Evolutionary conservation across 2,329 filamentous ascomycete genomes (phyloP).

Genomic region (Alternaria ventricosa): DNA sequence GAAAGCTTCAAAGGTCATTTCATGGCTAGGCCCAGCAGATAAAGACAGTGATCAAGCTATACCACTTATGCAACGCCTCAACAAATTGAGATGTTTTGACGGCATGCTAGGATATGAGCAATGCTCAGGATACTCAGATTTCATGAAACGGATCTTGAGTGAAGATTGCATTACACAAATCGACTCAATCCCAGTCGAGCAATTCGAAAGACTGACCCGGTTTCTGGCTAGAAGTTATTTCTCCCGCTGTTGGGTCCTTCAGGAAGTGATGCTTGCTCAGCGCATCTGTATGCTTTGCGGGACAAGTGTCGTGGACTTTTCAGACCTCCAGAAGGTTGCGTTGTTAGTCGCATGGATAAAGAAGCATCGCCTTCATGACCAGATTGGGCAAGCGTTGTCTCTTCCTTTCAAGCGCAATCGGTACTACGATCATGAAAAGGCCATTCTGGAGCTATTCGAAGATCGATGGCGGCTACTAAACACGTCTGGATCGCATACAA

Average conservation of each 20-base stretch:
- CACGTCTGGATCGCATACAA: background rate
- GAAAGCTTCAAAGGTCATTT: slow-evolving; percentile 1
- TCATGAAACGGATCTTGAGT: background rate
- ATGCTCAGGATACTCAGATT: background rate
- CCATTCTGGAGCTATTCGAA: background rate
- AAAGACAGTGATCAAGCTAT: background rate
- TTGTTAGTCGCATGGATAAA: background rate
- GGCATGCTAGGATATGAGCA: background rate
- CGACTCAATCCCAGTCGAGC: background rate
- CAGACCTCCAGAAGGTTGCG: background rate
- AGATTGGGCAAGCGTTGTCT: background rate
- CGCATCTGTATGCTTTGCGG: background rate
- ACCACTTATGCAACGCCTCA: background rate
- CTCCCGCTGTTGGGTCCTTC: slow-evolving; percentile 7
- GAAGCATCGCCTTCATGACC: background rate
- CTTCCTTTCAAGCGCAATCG: background rate
- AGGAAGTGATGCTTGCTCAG: slow-evolving; percentile 1
- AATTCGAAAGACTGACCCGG: background rate
- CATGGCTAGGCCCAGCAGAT: slow-evolving; percentile 19
- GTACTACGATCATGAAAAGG: background rate
- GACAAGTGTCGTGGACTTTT: background rate
- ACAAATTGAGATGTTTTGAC: background rate
- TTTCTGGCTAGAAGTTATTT: slow-evolving; percentile 4
- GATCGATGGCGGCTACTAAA: background rate
- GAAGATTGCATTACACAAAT: too few species aligned